A percentile compares a stretch with the other conserved stretches of the same genome.
Conservation (phyloP, 148 eudicot species). For the Hydrangea macrophylla region DNA sequence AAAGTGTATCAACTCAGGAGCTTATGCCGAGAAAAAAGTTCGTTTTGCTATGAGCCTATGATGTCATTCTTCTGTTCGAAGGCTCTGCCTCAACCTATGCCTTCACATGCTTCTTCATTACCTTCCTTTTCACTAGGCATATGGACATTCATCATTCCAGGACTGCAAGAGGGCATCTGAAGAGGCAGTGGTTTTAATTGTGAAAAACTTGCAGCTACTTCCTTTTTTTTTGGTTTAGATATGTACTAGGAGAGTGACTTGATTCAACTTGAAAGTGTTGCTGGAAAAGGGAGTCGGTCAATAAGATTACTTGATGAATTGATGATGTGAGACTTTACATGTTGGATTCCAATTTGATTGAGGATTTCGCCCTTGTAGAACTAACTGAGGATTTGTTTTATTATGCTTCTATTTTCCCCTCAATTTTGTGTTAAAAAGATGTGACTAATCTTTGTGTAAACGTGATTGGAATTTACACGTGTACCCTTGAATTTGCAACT, state of each 20-base stretch:
- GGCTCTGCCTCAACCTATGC: constrained; percentile 2
- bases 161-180: constrained; percentile 96
- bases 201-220: constrained; percentile 76
- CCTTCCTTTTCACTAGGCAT: constrained; percentile 46
- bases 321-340: no score
- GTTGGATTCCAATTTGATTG: no score
- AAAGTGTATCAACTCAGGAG: constrained; percentile 93
- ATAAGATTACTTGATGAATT: no score
- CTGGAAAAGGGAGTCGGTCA: neutral
- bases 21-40: constrained; percentile 96
- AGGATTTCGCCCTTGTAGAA: neutral
- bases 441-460: no score
- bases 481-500: no score
- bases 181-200: constrained; percentile 67
- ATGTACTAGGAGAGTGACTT: neutral
- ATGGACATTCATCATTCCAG: constrained; percentile 89
- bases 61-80: neutral
- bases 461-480: no score
- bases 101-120: neutral
- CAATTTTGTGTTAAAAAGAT: no score
- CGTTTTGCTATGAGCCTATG: neutral
- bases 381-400: no score
- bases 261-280: neutral
- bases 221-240: constrained; percentile 12
- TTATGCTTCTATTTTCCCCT: no score